Evolutionary conservation across 257 asterid genomes (phyloP), one percentile per base, ranked within the genome.

Genomic region (Solanum piurae): DNA sequence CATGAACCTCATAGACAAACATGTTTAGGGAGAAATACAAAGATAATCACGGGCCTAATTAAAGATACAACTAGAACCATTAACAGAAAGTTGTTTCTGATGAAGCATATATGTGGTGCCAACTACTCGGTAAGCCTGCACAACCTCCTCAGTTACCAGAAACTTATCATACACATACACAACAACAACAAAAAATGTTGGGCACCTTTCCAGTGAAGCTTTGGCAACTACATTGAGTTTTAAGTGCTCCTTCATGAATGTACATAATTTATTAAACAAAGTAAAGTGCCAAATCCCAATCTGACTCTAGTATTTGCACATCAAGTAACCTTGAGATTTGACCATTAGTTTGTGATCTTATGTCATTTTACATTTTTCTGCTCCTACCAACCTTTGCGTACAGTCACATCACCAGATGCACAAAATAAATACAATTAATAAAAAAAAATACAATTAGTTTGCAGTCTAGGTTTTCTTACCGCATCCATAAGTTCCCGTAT

Each of bases 401-500:
- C 25, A 77, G 84, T 13, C n/a, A 25, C 62, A 77, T 77, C 84
- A 77, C 29, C 36, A 25, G 52, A 73, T 88, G 76, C 85, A 66
- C 55, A 55, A 31, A 49, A 75, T 37, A 75, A 46, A 80, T 18
- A 74, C 14, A 86, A 42, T 87, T 52, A 71, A 16, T 20, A 49
- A 49, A 49, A 49, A 46, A 27, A 37, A 74, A 36, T 14, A 73
- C 11, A 86, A 42, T 87, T 42, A 72, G 14, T 20, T 60, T 68
- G 83, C 72, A 69, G 77, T 69, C 89, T 52, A 87, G 44, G 87
- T 66, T 86, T 88, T n/a, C 93, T 86, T 92, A 96, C 98, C 73
- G 98, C 98, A 87, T 95, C 98, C 98, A 96, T 96, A 85, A 96
- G 98, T 90, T 96, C 98, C 37, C 96, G 98, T 71, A 96, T 95